Conservation (phyloP, 1,139 yeast species). For the Eremothecium sinecaudum region DNA sequence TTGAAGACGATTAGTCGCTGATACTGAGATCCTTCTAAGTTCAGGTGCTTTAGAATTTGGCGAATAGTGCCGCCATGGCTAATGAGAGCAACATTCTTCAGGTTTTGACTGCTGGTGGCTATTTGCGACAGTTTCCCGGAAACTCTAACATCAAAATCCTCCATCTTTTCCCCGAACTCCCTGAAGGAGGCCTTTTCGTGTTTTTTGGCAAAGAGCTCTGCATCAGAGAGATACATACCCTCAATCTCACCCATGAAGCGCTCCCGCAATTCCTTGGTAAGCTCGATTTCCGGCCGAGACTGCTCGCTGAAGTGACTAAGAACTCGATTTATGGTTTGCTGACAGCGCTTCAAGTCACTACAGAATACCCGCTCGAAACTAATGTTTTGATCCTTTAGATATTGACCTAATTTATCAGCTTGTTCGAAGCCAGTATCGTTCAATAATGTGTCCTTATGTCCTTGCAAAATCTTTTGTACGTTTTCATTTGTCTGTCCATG, state of each 20-base stretch:
- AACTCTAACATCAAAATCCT: conserved; percentile 43
- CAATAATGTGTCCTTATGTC: conserved; percentile 53
- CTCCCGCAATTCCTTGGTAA: conserved; percentile 47
- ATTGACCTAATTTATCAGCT: conserved; percentile 42
- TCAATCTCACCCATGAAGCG: conserved; percentile 73
- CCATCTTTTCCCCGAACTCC: conserved; percentile 48
- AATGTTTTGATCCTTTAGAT: conserved; percentile 14
- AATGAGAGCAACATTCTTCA: conserved; percentile 50
- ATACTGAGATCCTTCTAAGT: conserved; percentile 36
- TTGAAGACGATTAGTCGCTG: conserved; percentile 53
- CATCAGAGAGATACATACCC: conserved; percentile 64
- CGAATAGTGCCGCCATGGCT: conserved; percentile 86
- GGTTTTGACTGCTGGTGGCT: conserved; percentile 27
- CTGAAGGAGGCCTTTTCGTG: conserved; percentile 38
- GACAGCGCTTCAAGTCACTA: conserved; percentile 56
- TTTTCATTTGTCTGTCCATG: conserved; percentile 80
- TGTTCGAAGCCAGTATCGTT: conserved; percentile 52
- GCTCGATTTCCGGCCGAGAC: conserved; percentile 17
- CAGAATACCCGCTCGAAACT: conserved; percentile 44
- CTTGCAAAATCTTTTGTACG: conserved; percentile 57
- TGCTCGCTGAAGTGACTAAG: conserved; percentile 27
- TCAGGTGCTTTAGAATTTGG: conserved; percentile 38
- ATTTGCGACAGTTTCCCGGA: conserved; percentile 40
- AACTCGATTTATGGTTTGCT: conserved; percentile 42
- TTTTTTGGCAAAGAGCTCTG: conserved; percentile 44